A percentile compares a stretch with the other conserved stretches of the same genome.
These are phyloP conservation scores for Scutellaria barbata DNA, from an alignment of 257 asterid genomes.

Conservation along the genomic window DNA sequence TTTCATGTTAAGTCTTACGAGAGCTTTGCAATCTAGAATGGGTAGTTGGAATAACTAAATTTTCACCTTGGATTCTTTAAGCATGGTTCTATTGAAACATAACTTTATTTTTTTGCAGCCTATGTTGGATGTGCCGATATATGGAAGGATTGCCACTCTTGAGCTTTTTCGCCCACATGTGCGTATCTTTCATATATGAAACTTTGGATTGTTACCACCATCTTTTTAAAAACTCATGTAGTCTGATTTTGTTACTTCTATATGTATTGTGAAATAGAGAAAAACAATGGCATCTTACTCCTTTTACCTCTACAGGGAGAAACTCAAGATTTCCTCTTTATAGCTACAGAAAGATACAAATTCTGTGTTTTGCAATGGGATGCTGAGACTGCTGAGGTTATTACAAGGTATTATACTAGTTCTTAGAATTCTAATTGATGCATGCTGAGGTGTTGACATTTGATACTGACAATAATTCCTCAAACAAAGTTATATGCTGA, in stretches of 20 bases:
- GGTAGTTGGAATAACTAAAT: constrained; percentile 1
- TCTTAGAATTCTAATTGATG: background rate
- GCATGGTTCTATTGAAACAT: constrained; percentile 6
- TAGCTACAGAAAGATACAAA: constrained; percentile 90
- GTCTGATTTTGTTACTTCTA: background rate
- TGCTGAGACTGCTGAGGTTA: constrained; percentile 70
- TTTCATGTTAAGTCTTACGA: constrained; percentile 7
- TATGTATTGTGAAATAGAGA: constrained; percentile 8
- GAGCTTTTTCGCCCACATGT: constrained; percentile 99
- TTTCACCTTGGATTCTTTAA: background rate
- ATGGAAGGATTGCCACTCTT: constrained; percentile 98
- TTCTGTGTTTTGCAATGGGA: constrained; percentile 96
- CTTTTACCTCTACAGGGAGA: constrained; percentile 65
- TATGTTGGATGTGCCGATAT: constrained; percentile 94
- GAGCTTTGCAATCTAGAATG: constrained; percentile 7
- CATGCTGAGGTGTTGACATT: constrained; percentile 24
- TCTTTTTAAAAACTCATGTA: background rate
- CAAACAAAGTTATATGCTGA: background rate
- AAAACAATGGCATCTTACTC: constrained; percentile 21
- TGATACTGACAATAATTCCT: constrained; percentile 15
- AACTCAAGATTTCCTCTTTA: constrained; percentile 87
- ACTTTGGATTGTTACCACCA: constrained; percentile 20
- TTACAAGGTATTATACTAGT: constrained; percentile 64
- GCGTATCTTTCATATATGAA: constrained; percentile 44
- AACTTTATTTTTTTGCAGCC: constrained; percentile 59